Base-by-base conservation (phyloP, 345 rosid species). In the Gossypium raimondii region DNA sequence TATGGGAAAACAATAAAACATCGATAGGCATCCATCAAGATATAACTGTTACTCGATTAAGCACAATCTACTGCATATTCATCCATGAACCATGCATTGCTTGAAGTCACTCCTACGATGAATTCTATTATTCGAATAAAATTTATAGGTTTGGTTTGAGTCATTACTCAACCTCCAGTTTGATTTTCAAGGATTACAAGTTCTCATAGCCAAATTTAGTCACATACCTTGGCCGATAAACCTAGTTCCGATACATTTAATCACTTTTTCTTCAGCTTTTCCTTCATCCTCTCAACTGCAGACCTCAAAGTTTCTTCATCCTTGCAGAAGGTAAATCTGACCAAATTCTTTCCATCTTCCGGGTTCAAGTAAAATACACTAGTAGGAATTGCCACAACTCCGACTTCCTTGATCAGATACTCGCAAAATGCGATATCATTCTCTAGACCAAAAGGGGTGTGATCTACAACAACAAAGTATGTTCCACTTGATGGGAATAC, bases 401-500 rank as follows among this genome's bases (percentile, higher is more conserved):
- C 98, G 22, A 95, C 97, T 84, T 95, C 94, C 86, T 93, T 87
- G 78, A 95, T 93, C 72, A 93, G 84, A 82, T 88, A 87, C 84
- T 95, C 97, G 20, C 99, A 95, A 81, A 93, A 95, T 0, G 87
- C 90, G 6, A 95, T 70, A 79, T 95, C 99, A 50, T 87, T 85
- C 59, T 89, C 91, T 3, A 71, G 82, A 27, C 97, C 98, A 51
- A 93, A 95, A 1, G 93, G 97, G 7, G 98, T 93, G 76, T 95
- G 99, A 81, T 95, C 98, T 3, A 88, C 97, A 12, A 90, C 85
- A 5, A 93, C 89, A 82, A 93, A 95, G 91, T 90, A 93, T 11
- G 98, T 91, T 60, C 99, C 99, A 9, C 97, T 93, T 11, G 98
- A 95, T 1, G 94, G 98, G 80, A 90, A 91, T 72, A 95, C 91